Base-by-base conservation (phyloP, 139 green algal species). In the Chlamydomonas eustigma region DNA sequence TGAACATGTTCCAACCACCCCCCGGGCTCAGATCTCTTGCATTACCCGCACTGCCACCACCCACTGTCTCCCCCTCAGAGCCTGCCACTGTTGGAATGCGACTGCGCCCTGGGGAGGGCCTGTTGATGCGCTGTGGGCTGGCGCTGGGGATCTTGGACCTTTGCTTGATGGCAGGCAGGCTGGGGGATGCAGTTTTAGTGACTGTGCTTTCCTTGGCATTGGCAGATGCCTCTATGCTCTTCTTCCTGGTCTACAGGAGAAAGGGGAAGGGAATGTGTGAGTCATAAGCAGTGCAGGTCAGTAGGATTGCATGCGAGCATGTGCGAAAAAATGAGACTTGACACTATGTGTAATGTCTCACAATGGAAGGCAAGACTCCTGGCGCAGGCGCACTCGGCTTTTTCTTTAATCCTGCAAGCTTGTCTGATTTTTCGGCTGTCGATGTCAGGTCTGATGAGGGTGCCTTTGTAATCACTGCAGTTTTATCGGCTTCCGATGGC, bases 91-190 rank as follows among this genome's bases (percentile, higher is more conserved):
- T 18, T 25, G 52, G 52, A 28, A 68, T 68, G 52, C 52, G 52
- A 28, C 52, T 68, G 52, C 52, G 52, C 4, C 52, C 52, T 25
- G 52, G 52, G n/a, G 52, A 68, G 12, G 52, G 12, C 32, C 52
- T 25, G 12, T 68, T 22, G n/a, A 68, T 28, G 18, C 52, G 52
- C n/a, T 4, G 32, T 25, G 52, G 52, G 52, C 52, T 68, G 6
- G 52, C 52, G 22, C 52, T 68, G 52, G 52, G 52, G 18, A 68
- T 68, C 52, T 68, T 68, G 12, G 52, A 68, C 12, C 18, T 58
- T 58, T 58, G 44, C 44, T 58, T 22, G 18, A 68, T 31, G 6
- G 52, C n/a, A 4, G 52, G 52, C 52, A 68, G 52, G 6, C 6
- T 8, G 52, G 52, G 52, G 6, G 12, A 31, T 28, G 12, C 6